Evolutionary conservation across 1,139 yeast species (phyloP).

Genomic region (Magnusiomyces suaveolens): DNA sequence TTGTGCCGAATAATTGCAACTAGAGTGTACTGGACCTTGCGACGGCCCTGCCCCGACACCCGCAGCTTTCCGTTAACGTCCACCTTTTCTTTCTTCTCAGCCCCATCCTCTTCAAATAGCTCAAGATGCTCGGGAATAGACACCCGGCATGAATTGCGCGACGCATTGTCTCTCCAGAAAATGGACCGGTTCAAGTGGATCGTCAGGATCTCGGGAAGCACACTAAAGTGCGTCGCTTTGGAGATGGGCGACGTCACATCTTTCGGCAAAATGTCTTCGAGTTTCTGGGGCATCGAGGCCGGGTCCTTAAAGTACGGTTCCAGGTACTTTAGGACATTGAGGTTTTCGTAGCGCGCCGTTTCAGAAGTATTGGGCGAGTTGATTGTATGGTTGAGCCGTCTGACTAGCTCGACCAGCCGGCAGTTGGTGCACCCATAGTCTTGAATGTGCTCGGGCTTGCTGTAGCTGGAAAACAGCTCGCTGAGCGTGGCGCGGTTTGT

Average conservation of each 20-base stretch:
- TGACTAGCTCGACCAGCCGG: slow-evolving; percentile 26
- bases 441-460: slow-evolving; percentile 56
- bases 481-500: slow-evolving; percentile 40
- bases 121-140: slow-evolving; percentile 49
- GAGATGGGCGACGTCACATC: slow-evolving; percentile 53
- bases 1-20: slow-evolving; percentile 72
- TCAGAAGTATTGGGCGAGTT: slow-evolving; percentile 9
- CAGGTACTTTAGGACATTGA: slow-evolving; percentile 15
- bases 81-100: too few species aligned
- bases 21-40: slow-evolving; percentile 40
- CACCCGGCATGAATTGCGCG: slow-evolving; percentile 71
- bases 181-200: slow-evolving; percentile 78
- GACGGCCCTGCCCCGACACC: slow-evolving; percentile 8
- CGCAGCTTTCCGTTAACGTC: too few species aligned
- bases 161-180: slow-evolving; percentile 56
- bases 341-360: not conserved
- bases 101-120: slow-evolving; percentile 28
- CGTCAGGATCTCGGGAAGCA: slow-evolving; percentile 61
- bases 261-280: slow-evolving; percentile 33
- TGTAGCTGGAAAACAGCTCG: slow-evolving; percentile 47
- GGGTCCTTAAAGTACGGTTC: slow-evolving; percentile 19
- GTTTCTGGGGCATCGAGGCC: slow-evolving; percentile 25
- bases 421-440: slow-evolving; percentile 76
- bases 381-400: slow-evolving; percentile 23
- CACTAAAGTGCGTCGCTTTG: slow-evolving; percentile 50